Percentiles rank a stretch among this genome's conserved stretches.
Evolutionary conservation across 768 basidiomycete species (phyloP).

Genomic region (Royoungia palumana): DNA sequence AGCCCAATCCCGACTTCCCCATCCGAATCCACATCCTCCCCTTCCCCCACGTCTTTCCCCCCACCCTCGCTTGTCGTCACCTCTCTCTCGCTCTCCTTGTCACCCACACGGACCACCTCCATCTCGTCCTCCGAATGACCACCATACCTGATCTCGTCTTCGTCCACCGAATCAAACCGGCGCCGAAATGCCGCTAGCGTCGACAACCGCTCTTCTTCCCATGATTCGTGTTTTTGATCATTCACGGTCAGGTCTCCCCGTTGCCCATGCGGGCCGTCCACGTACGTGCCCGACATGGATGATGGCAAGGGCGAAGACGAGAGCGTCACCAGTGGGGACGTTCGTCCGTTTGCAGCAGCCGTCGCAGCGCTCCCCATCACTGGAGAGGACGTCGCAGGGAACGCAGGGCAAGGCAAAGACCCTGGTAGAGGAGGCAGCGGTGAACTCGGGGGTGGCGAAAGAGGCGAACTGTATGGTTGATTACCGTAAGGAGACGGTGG

Average conservation of each 20-base stretch:
- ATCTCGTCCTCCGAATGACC: conserved; percentile 8
- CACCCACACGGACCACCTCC: conserved; percentile 1
- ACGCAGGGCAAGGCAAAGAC: conserved; percentile 15
- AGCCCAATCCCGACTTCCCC: conserved; percentile 69
- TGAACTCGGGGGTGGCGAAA: conserved; percentile 25
- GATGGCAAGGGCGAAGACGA: conserved; percentile 13
- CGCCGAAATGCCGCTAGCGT: conserved; percentile 26
- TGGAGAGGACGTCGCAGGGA: background rate
- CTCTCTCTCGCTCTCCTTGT: conserved; percentile 4
- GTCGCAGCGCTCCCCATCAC: conserved; percentile 6
- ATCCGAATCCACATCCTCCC: conserved; percentile 42
- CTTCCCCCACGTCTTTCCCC: background rate
- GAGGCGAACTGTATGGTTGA: conserved; percentile 6
- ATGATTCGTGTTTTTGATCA: background rate
- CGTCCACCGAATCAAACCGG: conserved; percentile 13
- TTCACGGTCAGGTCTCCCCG: background rate
- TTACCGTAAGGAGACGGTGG: conserved; percentile 6
- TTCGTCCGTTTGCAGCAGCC: conserved; percentile 13
- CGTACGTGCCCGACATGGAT: background rate
- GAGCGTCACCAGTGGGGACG: conserved; percentile 14
- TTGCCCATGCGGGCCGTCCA: background rate
- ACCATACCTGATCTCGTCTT: background rate
- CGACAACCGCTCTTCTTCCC: conserved; percentile 21
- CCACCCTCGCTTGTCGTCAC: background rate
- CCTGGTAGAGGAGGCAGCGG: conserved; percentile 21